phyloP scores from a whole-genome alignment of 331 rosid species.

The Pyracantha coccinea region DNA sequence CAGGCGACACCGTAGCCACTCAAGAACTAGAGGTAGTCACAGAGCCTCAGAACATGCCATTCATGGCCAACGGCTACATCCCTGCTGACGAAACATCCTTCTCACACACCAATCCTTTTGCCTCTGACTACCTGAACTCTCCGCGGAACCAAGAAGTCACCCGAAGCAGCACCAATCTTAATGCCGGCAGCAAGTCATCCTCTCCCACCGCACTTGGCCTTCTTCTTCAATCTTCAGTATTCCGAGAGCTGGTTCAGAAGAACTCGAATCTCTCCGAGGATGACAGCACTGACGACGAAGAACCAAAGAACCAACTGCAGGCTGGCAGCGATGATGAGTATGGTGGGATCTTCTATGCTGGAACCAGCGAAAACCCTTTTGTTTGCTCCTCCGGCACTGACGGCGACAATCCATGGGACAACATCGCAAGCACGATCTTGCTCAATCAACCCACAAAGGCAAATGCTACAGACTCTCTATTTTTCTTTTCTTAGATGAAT shows the following conservation, averaged over 20 bases:
- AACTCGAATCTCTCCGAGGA: constrained; percentile 42
- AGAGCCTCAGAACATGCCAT: constrained; percentile 16
- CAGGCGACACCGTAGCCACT: constrained; percentile 1
- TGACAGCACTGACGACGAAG: constrained; percentile 45
- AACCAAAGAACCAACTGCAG: constrained; percentile 23
- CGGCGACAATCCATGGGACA: constrained; percentile 5
- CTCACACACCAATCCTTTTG: constrained; percentile 19
- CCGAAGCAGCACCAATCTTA: constrained; percentile 18
- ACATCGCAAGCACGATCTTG: constrained; percentile 7
- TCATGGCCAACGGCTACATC: constrained; percentile 13
- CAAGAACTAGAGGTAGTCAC: constrained; percentile 15
- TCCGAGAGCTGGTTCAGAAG: constrained; percentile 58
- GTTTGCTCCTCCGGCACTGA: constrained; percentile 27
- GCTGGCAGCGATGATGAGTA: constrained; percentile 31
- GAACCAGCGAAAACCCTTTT: constrained; percentile 34
- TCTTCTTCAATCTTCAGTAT: constrained; percentile 63
- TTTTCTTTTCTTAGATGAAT: not conserved
- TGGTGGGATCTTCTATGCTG: constrained; percentile 38
- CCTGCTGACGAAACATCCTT: constrained; percentile 22
- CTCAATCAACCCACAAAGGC: not conserved
- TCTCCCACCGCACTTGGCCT: constrained; percentile 70
- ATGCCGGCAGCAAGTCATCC: constrained; percentile 34
- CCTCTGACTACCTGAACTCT: constrained; percentile 23
- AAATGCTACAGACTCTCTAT: not conserved
- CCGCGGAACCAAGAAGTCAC: constrained; percentile 23